A percentile compares a stretch with the other conserved stretches of the same genome.
Evolutionary conservation across 768 basidiomycete species (phyloP).

Genomic region (Pleurotus eryngii): DNA sequence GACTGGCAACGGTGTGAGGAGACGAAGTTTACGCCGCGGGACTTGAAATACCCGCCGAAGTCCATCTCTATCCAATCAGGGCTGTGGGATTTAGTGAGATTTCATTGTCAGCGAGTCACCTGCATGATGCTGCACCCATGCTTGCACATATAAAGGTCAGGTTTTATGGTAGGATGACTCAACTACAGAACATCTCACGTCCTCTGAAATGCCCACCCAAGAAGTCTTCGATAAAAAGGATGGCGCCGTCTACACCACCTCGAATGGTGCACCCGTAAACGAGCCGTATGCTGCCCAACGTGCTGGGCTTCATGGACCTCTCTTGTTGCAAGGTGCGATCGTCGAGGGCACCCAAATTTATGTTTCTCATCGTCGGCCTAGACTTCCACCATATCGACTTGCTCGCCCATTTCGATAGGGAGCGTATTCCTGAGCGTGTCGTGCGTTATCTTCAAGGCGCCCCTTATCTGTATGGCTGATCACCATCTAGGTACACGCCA

Average conservation of each 20-base stretch:
- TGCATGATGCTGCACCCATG: neutral
- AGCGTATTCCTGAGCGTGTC: constrained; percentile 94
- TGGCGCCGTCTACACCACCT: constrained; percentile 76
- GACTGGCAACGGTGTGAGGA: neutral
- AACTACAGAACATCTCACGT: constrained; percentile 1
- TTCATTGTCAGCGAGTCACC: neutral
- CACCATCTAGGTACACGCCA: constrained; percentile 73
- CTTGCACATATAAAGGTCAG: neutral
- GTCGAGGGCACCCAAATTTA: neutral
- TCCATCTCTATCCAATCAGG: constrained; percentile 3
- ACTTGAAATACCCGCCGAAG: neutral
- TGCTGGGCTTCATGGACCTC: constrained; percentile 72
- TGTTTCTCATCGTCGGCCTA: constrained; percentile 23
- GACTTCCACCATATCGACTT: constrained; percentile 90
- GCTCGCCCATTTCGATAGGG: constrained; percentile 89
- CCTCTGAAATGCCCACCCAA: constrained; percentile 55
- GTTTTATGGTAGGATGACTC: neutral
- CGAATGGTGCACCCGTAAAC: constrained; percentile 73
- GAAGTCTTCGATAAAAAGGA: constrained; percentile 54
- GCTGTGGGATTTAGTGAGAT: constrained; percentile 5
- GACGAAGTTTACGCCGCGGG: constrained; percentile 5
- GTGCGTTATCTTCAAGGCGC: constrained; percentile 37
- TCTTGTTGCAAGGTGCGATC: constrained; percentile 76
- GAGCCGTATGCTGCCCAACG: constrained; percentile 81
- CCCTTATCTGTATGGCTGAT: constrained; percentile 22